Evolutionary conservation across 306 rosid genomes (phyloP).

Genomic region (Carpinus viminea): DNA sequence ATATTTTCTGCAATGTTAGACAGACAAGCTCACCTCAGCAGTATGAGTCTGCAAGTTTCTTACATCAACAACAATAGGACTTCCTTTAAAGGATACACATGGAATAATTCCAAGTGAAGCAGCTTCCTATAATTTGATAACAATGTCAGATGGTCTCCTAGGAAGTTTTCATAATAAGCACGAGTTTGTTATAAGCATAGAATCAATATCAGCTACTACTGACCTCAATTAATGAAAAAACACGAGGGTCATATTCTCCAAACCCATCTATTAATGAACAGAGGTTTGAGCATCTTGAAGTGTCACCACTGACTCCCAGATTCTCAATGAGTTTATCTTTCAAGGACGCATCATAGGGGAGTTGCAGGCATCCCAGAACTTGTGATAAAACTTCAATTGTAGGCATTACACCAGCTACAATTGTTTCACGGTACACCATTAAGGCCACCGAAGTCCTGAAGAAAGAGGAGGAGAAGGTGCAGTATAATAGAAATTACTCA

Average conservation of each 20-base stretch:
- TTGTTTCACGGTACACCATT: slow-evolving; percentile 72
- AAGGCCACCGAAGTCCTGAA: slow-evolving; percentile 86
- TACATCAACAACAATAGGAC: slow-evolving; percentile 68
- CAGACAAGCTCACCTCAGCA: slow-evolving; percentile 71
- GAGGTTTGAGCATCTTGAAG: slow-evolving; percentile 59
- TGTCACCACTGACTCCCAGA: slow-evolving; percentile 57
- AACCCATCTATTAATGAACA: slow-evolving; percentile 83
- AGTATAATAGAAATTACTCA: slow-evolving; percentile 21
- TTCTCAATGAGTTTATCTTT: slow-evolving; percentile 69
- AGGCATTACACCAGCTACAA: slow-evolving; percentile 68
- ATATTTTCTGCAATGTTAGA: slow-evolving; percentile 6
- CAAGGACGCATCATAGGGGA: slow-evolving; percentile 61
- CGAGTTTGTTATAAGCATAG: slow-evolving; percentile 2
- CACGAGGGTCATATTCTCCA: slow-evolving; percentile 94
- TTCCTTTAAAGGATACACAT: slow-evolving; percentile 67
- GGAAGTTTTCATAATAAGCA: slow-evolving; percentile 19
- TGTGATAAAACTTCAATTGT: slow-evolving; percentile 70
- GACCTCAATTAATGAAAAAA: slow-evolving; percentile 87
- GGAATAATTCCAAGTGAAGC: slow-evolving; percentile 88
- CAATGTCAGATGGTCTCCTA: slow-evolving; percentile 27
- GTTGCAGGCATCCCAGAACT: slow-evolving; percentile 85
- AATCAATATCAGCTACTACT: slow-evolving; percentile 36
- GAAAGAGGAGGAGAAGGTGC: slow-evolving; percentile 11
- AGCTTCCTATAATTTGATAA: slow-evolving; percentile 69
- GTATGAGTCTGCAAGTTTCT: slow-evolving; percentile 62